phyloP scores from a whole-genome alignment of 768 basidiomycete species.

The Auricularia sp. region DNA sequence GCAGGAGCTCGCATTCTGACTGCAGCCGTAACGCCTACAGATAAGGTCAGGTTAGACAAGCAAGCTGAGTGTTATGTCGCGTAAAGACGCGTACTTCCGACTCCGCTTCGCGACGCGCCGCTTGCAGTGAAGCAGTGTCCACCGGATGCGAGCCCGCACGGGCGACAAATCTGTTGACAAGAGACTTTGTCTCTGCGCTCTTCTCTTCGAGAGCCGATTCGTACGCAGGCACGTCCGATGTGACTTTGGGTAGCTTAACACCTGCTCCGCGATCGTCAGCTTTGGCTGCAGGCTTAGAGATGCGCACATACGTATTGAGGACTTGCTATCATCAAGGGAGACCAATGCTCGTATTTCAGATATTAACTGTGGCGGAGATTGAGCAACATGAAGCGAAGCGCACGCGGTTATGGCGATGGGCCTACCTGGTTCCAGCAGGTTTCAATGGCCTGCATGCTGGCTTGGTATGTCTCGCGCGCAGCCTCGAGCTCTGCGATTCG shows the following conservation, averaged over 20 bases:
- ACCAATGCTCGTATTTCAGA: conserved; percentile 55
- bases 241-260: neutral
- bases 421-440: conserved; percentile 74
- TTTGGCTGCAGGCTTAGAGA: conserved; percentile 10
- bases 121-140: neutral
- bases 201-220: neutral
- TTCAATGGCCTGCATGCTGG: conserved; percentile 61
- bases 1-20: conserved; percentile 46
- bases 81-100: conserved; percentile 46
- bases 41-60: neutral
- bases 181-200: neutral
- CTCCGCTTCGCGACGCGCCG: neutral
- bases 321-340: conserved; percentile 20
- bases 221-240: neutral
- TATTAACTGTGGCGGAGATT: conserved; percentile 39
- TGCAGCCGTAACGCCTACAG: conserved; percentile 24
- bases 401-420: neutral
- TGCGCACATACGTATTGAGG: conserved; percentile 25
- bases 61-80: neutral
- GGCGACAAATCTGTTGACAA: neutral
- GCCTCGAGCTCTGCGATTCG: conserved; percentile 57
- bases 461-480: conserved; percentile 56
- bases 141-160: neutral
- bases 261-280: neutral
- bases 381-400: conserved; percentile 2